Evolutionary conservation across 345 rosid genomes (phyloP).

Genomic region (Draba incana): DNA sequence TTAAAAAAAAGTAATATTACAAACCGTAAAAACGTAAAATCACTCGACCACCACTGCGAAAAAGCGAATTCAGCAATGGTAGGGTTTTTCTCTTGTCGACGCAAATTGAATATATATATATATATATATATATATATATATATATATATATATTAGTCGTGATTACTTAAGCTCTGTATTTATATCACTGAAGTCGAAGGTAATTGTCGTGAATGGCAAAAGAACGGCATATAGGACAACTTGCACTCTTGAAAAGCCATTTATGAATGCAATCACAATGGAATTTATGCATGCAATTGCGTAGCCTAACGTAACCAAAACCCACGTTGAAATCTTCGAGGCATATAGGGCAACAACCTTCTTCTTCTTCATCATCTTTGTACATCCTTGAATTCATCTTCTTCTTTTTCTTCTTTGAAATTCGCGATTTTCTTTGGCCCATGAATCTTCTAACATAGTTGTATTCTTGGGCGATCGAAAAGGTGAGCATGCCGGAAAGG

Average conservation of each 20-base stretch:
- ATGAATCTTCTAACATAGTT: neutral
- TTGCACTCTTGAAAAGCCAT: conserved; percentile 7
- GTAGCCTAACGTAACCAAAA: conserved; percentile 18
- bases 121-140: no score
- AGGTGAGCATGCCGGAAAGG: neutral
- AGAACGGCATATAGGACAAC: conserved; percentile 12
- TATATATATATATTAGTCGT: no score
- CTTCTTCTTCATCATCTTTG: neutral
- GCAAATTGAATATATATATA: no score
- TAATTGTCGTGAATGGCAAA: neutral
- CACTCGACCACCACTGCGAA: no score
- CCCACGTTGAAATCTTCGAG: conserved; percentile 6
- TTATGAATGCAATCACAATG: conserved; percentile 4
- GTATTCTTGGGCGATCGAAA: neutral
- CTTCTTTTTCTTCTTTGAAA: neutral
- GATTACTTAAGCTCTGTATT: no score
- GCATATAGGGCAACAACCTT: conserved; percentile 10
- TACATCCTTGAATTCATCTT: neutral
- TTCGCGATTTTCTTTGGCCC: no score
- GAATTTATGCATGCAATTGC: conserved; percentile 18
- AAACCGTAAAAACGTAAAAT: no score
- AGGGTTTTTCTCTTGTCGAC: no score
- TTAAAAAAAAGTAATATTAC: no score
- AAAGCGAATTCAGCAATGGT: no score
- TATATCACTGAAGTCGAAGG: neutral